A percentile compares a stretch with the other conserved stretches of the same genome.
Evolutionary conservation across 2,329 filamentous ascomycete genomes (phyloP).

Genomic region (Hymenoscyphus linearis): DNA sequence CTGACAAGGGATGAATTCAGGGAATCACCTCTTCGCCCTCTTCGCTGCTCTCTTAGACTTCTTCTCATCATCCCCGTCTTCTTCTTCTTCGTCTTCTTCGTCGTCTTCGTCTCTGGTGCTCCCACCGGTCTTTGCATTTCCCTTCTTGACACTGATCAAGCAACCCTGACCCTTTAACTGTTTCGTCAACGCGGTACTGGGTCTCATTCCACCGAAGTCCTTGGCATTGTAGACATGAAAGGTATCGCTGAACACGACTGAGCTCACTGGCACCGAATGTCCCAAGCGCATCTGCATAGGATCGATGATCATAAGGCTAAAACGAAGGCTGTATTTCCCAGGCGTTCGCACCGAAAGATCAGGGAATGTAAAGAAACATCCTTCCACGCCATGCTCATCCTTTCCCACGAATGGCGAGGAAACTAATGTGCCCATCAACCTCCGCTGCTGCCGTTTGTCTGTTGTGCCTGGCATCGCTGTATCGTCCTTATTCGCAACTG

Average conservation of each 20-base stretch:
- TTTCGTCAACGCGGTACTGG: conserved; percentile 69
- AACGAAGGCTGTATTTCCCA: conserved; percentile 69
- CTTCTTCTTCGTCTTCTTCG: conserved; percentile 23
- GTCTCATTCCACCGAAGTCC: conserved; percentile 79
- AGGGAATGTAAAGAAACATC: conserved; percentile 82
- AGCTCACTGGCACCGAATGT: conserved; percentile 45
- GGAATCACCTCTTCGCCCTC: conserved; percentile 5
- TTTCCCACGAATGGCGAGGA: conserved; percentile 70
- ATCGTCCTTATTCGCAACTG: conserved; percentile 60
- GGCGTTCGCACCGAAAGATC: conserved; percentile 76
- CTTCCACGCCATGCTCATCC: conserved; percentile 67
- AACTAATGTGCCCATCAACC: conserved; percentile 75
- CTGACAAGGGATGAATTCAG: neutral
- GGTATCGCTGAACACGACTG: conserved; percentile 56
- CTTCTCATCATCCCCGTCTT: conserved; percentile 18
- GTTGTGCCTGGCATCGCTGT: conserved; percentile 56
- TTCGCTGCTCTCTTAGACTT: conserved; percentile 17
- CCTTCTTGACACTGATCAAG: conserved; percentile 82
- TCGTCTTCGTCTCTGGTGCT: conserved; percentile 31
- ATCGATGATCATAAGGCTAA: conserved; percentile 68
- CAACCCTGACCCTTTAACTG: conserved; percentile 73
- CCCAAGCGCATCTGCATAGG: conserved; percentile 52
- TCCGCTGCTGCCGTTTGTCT: conserved; percentile 65
- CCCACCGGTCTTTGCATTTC: conserved; percentile 57
- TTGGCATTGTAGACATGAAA: conserved; percentile 81